Evolutionary conservation across 1,284 basidiomycete species (phyloP), one percentile per base, ranked within the genome.

Genomic region (Mycosarcoma mackinlayi): DNA sequence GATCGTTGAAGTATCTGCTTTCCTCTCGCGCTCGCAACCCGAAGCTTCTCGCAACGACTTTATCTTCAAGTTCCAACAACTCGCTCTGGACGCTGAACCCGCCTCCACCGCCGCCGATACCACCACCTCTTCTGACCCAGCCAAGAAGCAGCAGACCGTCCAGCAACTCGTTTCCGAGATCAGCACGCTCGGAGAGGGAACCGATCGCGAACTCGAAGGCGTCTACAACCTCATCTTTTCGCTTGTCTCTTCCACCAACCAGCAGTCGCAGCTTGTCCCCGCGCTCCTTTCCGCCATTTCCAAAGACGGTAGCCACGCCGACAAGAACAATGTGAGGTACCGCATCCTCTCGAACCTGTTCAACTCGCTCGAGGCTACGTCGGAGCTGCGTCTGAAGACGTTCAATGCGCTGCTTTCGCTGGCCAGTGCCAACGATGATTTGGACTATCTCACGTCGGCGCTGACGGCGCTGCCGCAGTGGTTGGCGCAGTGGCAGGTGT

Each of bases 271-370:
- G 28, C 64, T 77, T 3, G 34, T 77, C 24, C 40, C 46, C n/a
- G 52, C 66, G 33, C 41, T 81, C 23, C 28, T 62, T 30, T 39
- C 51, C 5, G 62, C 66, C n/a, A 25, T 76, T 9, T n/a, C 50
- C 16, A 54, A 51, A 16, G 52, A 69, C 16, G 47, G 52, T n/a
- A 21, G 49, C 28, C 19, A 40, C 9, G 24, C 30, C 5, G 73
- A 77, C 11, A 77, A 69, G 70, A 70, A 62, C 50, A 59, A 68
- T 13, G 72, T 73, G 11, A 58, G 62, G 21, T 75, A 75, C 25
- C 73, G 67, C 34, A 76, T 77, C 39, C 72, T 82, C 14, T 68
- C 77, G 23, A 82, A 82, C 74, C 61, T 78, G 14, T 82, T 77
- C 75, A 82, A 82, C 70, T 49, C 69, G 25, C 56, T 82, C 23